A percentile compares a stretch with the other conserved stretches of the same genome.
phyloP scores from a whole-genome alignment of 345 rosid species.

The Boechera divaricarpa region DNA sequence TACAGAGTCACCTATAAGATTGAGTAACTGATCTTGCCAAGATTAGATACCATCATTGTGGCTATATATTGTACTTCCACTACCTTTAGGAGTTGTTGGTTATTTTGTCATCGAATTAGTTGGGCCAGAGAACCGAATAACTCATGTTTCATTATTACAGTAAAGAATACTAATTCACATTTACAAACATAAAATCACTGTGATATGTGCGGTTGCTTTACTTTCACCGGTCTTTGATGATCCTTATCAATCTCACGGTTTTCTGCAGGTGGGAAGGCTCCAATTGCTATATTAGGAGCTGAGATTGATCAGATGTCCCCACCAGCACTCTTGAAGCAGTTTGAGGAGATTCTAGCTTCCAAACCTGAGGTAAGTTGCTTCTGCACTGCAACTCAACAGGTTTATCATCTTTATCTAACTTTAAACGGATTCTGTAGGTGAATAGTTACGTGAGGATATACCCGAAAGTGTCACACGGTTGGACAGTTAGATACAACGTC shows the following conservation, averaged over 20 bases:
- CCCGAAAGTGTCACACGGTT: slow-evolving; percentile 67
- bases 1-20: background rate
- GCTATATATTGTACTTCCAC: background rate
- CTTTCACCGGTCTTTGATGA: background rate
- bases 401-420: background rate
- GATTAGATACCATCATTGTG: background rate
- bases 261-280: slow-evolving; percentile 54
- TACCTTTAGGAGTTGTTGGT: background rate
- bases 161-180: background rate
- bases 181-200: background rate
- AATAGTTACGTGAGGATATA: slow-evolving; percentile 61
- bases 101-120: too few relatives aligned
- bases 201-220: slow-evolving; percentile 2
- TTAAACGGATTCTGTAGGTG: slow-evolving; percentile 31
- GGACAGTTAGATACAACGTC: slow-evolving; percentile 59
- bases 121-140: background rate
- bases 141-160: background rate
- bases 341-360: slow-evolving; percentile 54
- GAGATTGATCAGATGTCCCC: slow-evolving; percentile 54
- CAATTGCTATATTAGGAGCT: slow-evolving; percentile 68
- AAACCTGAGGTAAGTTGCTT: slow-evolving; percentile 54
- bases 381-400: background rate
- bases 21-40: too few relatives aligned
- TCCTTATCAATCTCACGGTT: background rate
- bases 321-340: slow-evolving; percentile 57